Conservation (phyloP, 2,329 filamentous ascomycete species). For the Calonectria multiphialidica region DNA sequence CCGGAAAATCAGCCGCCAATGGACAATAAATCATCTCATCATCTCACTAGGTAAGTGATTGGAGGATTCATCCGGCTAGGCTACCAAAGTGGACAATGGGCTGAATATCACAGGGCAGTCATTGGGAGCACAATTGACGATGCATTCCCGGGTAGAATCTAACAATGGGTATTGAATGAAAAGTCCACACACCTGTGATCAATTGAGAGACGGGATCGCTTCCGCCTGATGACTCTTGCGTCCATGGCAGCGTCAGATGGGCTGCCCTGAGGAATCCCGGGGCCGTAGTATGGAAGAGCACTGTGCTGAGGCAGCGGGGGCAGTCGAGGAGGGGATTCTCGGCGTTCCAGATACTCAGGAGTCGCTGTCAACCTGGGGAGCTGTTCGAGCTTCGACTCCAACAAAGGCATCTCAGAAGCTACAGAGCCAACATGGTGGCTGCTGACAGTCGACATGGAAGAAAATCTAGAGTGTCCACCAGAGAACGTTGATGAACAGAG, state of each 20-base stretch:
- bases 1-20: not conserved
- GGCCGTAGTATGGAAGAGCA: not conserved
- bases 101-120: not conserved
- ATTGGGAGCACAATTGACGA: not conserved
- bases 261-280: conserved; percentile 15
- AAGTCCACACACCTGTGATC: conserved; percentile 36
- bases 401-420: conserved; percentile 51
- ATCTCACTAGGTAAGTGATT: not conserved
- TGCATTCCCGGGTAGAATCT: not conserved
- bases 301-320: conserved; percentile 24
- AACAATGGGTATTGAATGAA: not conserved
- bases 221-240: conserved; percentile 33
- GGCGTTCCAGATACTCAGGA: conserved; percentile 24
- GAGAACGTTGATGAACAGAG: conserved; percentile 61
- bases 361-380: conserved; percentile 36
- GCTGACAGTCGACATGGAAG: conserved; percentile 65
- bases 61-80: not conserved
- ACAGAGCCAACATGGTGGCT: conserved; percentile 50
- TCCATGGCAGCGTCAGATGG: conserved; percentile 34
- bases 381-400: conserved; percentile 52
- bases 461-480: conserved; percentile 63
- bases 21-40: not conserved
- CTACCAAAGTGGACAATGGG: not conserved
- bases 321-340: conserved; percentile 19
- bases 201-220: conserved; percentile 38